Percentiles rank a stretch among this genome's conserved stretches.
Evolutionary conservation across 208 protist genomes (phyloP).

Genomic region (Leishmania arabica): DNA sequence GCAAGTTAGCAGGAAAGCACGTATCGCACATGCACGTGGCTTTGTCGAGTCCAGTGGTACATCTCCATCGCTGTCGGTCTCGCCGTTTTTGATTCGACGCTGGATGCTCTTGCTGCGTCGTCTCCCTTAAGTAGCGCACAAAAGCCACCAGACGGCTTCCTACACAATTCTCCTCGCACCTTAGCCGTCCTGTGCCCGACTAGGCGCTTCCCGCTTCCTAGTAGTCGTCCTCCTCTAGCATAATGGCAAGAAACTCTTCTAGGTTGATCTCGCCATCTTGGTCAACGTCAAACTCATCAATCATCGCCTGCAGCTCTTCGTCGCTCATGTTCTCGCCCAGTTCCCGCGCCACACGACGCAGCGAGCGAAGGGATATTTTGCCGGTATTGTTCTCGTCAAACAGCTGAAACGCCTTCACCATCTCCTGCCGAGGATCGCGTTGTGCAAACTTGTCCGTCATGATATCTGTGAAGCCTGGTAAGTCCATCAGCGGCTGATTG

Average conservation of each 20-base stretch:
- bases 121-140: not conserved
- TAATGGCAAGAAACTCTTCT: constrained; percentile 96
- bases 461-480: constrained; percentile 91
- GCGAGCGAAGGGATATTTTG: constrained; percentile 93
- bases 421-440: constrained; percentile 94
- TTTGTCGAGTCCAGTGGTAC: not conserved
- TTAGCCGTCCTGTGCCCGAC: not conserved
- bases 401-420: constrained; percentile 96
- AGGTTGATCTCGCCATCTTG: constrained; percentile 96
- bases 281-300: constrained; percentile 97
- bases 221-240: constrained; percentile 94
- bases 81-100: not conserved
- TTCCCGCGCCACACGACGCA: constrained; percentile 93
- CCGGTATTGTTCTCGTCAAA: constrained; percentile 97
- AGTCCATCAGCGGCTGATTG: constrained; percentile 88
- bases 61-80: not conserved
- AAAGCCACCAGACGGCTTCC: not conserved
- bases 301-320: constrained; percentile 97
- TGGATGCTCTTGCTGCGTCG: not conserved
- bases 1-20: not conserved
- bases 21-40: not conserved
- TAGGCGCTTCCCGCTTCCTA: constrained; percentile 21
- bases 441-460: constrained; percentile 94
- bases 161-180: not conserved
- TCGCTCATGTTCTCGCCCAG: constrained; percentile 96